Conservation (phyloP, 352 stramenopile species). For the Phytophthora pistaciae region DNA sequence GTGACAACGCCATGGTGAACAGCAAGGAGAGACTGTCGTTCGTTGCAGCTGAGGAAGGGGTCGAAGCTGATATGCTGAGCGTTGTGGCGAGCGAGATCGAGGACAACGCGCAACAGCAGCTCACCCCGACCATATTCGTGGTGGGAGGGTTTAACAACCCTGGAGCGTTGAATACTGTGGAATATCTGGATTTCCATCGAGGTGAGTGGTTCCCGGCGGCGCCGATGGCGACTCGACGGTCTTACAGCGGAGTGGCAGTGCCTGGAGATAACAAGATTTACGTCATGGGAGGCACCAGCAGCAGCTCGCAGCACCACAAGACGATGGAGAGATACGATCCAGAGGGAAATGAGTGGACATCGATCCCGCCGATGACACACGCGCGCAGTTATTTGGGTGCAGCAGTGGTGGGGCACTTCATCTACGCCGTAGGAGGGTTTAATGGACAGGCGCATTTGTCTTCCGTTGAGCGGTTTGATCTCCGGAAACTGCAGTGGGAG, state of each 20-base stretch:
- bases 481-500: conserved; percentile 59
- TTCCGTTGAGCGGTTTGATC: conserved; percentile 65
- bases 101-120: conserved; percentile 16
- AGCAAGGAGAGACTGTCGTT: conserved; percentile 36
- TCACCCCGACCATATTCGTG: conserved; percentile 69
- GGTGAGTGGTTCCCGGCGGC: conserved; percentile 64
- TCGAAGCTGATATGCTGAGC: conserved; percentile 1
- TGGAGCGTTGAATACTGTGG: conserved; percentile 59
- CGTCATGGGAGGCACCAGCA: conserved; percentile 72
- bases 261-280: conserved; percentile 56
- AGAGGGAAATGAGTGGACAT: conserved; percentile 57
- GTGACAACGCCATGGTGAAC: conserved; percentile 54
- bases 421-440: conserved; percentile 79
- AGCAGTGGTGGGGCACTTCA: conserved; percentile 48
- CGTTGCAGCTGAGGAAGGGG: conserved; percentile 3
- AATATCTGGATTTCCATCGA: conserved; percentile 75
- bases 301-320: conserved; percentile 60
- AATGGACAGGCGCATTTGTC: conserved; percentile 72
- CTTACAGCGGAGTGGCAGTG: conserved; percentile 70
- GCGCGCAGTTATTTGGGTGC: conserved; percentile 72
- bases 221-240: conserved; percentile 62
- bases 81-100: conserved; percentile 7
- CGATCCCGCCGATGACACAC: conserved; percentile 65
- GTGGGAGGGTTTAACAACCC: conserved; percentile 78
- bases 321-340: conserved; percentile 69